Evolutionary conservation across 768 basidiomycete genomes (phyloP).

Genomic region (Tremella fuciformis): DNA sequence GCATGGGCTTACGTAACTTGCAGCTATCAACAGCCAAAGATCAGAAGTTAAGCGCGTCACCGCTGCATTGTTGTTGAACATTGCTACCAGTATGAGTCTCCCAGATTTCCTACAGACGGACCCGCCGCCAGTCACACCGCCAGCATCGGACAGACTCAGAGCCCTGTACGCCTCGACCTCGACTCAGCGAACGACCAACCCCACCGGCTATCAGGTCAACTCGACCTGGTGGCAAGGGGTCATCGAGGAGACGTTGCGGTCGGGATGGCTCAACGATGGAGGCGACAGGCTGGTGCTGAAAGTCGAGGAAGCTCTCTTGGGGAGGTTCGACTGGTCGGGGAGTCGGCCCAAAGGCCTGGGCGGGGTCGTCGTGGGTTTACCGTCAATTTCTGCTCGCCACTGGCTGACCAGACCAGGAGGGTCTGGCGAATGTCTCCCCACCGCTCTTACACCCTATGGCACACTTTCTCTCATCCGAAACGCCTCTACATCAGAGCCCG

Average conservation of each 20-base stretch:
- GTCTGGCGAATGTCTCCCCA: constrained; percentile 17
- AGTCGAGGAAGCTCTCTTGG: constrained; percentile 40
- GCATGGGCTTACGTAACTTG: too few relatives aligned
- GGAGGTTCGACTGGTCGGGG: constrained; percentile 31
- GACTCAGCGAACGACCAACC: constrained; percentile 77
- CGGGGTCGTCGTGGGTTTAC: constrained; percentile 44
- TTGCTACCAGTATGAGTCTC: too few relatives aligned
- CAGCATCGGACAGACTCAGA: constrained; percentile 46
- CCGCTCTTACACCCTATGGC: constrained; percentile 34
- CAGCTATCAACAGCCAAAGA: too few relatives aligned
- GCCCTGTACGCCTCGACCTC: constrained; percentile 84
- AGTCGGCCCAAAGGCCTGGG: constrained; percentile 45
- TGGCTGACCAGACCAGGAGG: constrained; percentile 24
- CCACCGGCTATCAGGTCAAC: constrained; percentile 73
- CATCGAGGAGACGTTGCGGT: constrained; percentile 35
- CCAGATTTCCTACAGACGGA: too few relatives aligned
- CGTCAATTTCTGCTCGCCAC: not conserved
- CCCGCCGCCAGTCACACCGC: constrained; percentile 4
- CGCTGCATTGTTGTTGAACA: too few relatives aligned
- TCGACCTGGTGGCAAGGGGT: constrained; percentile 73
- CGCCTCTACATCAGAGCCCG: constrained; percentile 39
- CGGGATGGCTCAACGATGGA: constrained; percentile 32
- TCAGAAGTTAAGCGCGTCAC: too few relatives aligned
- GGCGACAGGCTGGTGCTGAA: constrained; percentile 39
- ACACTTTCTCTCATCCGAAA: constrained; percentile 35